Evolutionary conservation across 129 eudicot species (phyloP).

Genomic region (Escallonia rubra): DNA sequence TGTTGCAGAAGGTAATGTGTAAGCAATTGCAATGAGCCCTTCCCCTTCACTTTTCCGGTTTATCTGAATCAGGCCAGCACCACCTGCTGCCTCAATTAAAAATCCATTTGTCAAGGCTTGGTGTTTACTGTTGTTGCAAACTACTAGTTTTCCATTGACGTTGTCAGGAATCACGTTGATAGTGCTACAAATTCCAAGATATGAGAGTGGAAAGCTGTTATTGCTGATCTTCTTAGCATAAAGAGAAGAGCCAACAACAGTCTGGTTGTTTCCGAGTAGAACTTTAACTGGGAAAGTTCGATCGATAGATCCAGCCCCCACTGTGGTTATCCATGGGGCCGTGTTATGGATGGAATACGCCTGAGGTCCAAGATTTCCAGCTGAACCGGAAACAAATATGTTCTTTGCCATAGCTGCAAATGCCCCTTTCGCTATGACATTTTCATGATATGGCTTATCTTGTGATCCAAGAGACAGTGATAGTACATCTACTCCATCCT

Average conservation of each 20-base stretch:
- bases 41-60: not conserved
- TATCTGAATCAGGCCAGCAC: not conserved
- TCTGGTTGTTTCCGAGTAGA: not conserved
- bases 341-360: not conserved
- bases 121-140: not conserved
- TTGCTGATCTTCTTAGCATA: not conserved
- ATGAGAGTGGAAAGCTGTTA: conserved; percentile 6
- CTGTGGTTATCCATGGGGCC: conserved; percentile 1
- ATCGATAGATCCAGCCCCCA: conserved; percentile 3
- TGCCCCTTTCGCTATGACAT: not conserved
- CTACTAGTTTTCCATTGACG: not conserved
- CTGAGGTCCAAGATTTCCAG: not conserved
- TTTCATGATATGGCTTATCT: not conserved
- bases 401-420: not conserved
- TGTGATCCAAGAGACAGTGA: not conserved
- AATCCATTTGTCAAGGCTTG: not conserved
- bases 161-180: not conserved
- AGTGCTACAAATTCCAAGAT: not conserved
- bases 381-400: not conserved
- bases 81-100: not conserved
- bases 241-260: conserved; percentile 4
- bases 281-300: not conserved
- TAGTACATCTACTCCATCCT: conserved; percentile 1
- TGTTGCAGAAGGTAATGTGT: not conserved
- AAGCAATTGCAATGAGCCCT: not conserved